Conservation (phyloP, 2,329 filamentous ascomycete species). For the Hymenoscyphus occultus region DNA sequence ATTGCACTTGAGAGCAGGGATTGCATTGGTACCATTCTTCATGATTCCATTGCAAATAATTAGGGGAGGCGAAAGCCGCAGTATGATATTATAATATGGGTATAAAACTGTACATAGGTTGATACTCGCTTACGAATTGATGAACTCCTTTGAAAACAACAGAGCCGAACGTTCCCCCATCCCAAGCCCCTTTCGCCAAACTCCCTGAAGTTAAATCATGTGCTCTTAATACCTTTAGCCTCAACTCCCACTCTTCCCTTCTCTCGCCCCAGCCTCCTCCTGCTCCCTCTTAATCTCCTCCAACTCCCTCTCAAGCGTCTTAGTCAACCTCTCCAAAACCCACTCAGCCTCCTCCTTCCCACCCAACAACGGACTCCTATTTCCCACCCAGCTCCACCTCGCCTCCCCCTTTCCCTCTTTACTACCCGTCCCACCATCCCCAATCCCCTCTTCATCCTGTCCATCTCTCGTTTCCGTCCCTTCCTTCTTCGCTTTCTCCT, state of each 20-base stretch:
- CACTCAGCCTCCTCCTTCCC: slow-evolving; percentile 67
- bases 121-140: slow-evolving; percentile 4
- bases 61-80: background rate
- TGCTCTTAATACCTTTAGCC: background rate
- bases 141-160: background rate
- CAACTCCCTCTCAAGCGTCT: slow-evolving; percentile 46
- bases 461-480: background rate
- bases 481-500: background rate
- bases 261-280: slow-evolving; percentile 14
- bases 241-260: background rate
- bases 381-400: slow-evolving; percentile 72
- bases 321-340: slow-evolving; percentile 64
- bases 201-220: background rate
- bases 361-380: slow-evolving; percentile 67
- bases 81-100: background rate
- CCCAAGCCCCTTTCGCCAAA: background rate
- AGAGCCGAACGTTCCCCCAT: background rate
- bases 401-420: slow-evolving; percentile 35
- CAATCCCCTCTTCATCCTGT: slow-evolving; percentile 35
- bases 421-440: background rate
- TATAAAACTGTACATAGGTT: slow-evolving; percentile 1
- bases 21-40: background rate
- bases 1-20: background rate
- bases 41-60: background rate
- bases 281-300: slow-evolving; percentile 26